These are phyloP conservation scores for Colletotrichum neosansevieriae DNA, from an alignment of 2,329 filamentous ascomycete species.

Conservation along the genomic window DNA sequence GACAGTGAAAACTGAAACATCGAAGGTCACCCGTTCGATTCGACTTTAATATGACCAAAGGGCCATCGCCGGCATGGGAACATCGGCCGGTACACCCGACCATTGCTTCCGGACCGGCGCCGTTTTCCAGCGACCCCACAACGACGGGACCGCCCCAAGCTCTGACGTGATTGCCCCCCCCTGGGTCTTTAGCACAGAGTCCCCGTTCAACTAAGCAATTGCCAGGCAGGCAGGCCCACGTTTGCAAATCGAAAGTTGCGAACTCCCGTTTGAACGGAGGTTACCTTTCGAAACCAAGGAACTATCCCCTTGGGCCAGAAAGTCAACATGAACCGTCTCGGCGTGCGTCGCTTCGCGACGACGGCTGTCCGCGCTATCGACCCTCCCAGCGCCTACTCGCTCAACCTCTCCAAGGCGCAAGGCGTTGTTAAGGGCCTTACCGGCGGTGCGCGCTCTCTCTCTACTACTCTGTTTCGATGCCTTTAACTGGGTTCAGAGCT, in stretches of 20 bases:
- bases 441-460: constrained; percentile 73
- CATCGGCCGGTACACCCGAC: too few species aligned
- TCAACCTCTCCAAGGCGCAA: constrained; percentile 83
- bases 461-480: background rate
- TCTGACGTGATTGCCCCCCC: too few species aligned
- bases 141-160: too few species aligned
- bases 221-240: background rate
- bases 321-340: constrained; percentile 75
- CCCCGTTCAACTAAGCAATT: constrained; percentile 6
- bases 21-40: too few species aligned
- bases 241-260: background rate
- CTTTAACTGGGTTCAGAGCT: background rate
- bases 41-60: too few species aligned
- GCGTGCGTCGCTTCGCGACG: constrained; percentile 75
- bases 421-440: constrained; percentile 82
- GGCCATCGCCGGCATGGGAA: too few species aligned
- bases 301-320: background rate
- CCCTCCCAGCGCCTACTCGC: constrained; percentile 68
- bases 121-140: too few species aligned
- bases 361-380: constrained; percentile 63
- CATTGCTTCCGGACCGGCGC: too few species aligned
- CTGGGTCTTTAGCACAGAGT: too few species aligned
- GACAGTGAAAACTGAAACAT: too few species aligned
- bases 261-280: background rate
- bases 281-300: background rate